Conservation (phyloP, 225 moss, liverwort and hornwort genomes). For the Straminergon stramineum region DNA sequence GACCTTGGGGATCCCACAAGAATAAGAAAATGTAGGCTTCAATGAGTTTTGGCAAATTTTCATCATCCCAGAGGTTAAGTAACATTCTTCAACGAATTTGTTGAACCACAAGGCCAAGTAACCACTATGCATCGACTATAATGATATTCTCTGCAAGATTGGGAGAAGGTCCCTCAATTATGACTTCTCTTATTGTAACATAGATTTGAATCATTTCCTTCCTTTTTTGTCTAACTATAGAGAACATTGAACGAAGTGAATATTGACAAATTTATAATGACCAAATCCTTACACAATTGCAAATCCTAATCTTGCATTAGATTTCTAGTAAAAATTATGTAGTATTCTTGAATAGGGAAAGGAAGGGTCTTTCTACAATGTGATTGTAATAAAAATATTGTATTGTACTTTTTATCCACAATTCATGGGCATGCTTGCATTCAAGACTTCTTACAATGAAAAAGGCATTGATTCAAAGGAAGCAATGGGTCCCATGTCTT, state of each 20-base stretch:
- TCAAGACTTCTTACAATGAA: too few relatives aligned
- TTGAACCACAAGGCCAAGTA: not conserved
- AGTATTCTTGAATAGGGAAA: not conserved
- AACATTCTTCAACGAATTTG: not conserved
- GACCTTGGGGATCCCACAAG: not conserved
- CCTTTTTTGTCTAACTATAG: not conserved
- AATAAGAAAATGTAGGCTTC: not conserved
- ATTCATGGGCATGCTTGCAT: too few relatives aligned
- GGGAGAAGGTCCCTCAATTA: not conserved
- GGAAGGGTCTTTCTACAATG: not conserved
- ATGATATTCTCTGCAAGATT: not conserved
- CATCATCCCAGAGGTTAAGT: accelerated
- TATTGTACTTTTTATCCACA: too few relatives aligned
- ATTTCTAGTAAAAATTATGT: not conserved
- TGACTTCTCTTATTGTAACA: not conserved
- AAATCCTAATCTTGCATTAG: accelerated
- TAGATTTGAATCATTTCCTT: not conserved
- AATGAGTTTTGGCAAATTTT: accelerated
- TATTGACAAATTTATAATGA: accelerated
- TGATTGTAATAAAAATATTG: not conserved
- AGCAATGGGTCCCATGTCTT: too few relatives aligned
- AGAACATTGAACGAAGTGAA: not conserved
- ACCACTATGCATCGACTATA: accelerated
- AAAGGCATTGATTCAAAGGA: too few relatives aligned
- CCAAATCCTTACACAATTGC: accelerated